These are phyloP conservation scores for Canna indica DNA, from an alignment of 176 grass and related monocot genomes.

Conservation along the genomic window DNA sequence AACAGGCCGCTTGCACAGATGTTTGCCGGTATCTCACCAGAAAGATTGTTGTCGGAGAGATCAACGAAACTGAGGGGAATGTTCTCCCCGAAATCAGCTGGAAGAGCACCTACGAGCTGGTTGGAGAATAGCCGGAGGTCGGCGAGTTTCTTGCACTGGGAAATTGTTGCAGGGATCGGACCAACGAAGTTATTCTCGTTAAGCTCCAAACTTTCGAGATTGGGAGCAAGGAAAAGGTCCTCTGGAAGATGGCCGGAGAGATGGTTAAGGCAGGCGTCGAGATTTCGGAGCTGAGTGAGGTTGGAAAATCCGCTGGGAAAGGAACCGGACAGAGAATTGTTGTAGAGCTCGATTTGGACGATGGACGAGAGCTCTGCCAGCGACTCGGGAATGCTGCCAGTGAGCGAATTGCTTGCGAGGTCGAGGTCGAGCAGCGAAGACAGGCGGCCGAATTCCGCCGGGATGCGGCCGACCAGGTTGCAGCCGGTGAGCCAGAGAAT, in stretches of 20 bases:
- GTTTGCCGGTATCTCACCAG: constrained; percentile 41
- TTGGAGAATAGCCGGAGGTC: constrained; percentile 64
- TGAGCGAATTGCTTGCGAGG: constrained; percentile 50
- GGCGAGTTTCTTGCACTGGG: constrained; percentile 24
- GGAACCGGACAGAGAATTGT: constrained; percentile 44
- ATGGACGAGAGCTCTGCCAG: constrained; percentile 32
- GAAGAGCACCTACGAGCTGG: constrained; percentile 46
- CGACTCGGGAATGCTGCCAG: constrained; percentile 40
- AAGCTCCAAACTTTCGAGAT: constrained; percentile 46
- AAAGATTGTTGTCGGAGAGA: constrained; percentile 48
- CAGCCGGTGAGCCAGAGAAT: constrained; percentile 49
- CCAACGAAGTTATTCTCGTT: constrained; percentile 60
- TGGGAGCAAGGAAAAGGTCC: constrained; percentile 52
- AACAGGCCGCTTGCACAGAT: constrained; percentile 50
- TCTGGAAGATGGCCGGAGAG: constrained; percentile 47
- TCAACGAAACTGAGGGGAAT: constrained; percentile 48
- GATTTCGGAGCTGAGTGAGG: constrained; percentile 34
- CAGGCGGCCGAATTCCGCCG: constrained; percentile 45
- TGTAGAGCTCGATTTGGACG: constrained; percentile 73
- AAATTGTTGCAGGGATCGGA: constrained; percentile 30
- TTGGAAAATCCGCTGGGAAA: constrained; percentile 53
- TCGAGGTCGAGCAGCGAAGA: constrained; percentile 49
- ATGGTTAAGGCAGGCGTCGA: constrained; percentile 56
- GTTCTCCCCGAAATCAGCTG: constrained; percentile 52
- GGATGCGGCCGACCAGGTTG: constrained; percentile 50